These are phyloP conservation scores for Candida pini DNA, from an alignment of 805 yeast species.

Conservation along the genomic window DNA sequence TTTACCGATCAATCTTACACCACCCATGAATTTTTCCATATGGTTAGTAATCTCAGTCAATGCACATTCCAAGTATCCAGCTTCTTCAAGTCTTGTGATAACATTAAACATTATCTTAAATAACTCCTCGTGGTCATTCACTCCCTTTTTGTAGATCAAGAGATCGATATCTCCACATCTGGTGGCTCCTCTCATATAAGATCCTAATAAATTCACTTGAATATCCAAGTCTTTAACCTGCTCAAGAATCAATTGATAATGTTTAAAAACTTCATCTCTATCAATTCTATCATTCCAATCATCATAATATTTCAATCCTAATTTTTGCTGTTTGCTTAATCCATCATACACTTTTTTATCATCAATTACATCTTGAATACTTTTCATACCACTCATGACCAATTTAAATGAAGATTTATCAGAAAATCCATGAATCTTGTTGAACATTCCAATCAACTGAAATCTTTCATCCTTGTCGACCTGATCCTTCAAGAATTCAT, in stretches of 20 bases:
- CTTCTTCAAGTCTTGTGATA: slow-evolving; percentile 6
- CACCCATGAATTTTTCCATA: slow-evolving; percentile 31
- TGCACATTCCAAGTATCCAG: slow-evolving; percentile 19
- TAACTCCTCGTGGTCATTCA: slow-evolving; percentile 19
- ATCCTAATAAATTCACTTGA: slow-evolving; percentile 40
- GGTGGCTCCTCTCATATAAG: slow-evolving; percentile 43
- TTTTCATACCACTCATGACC: slow-evolving; percentile 30
- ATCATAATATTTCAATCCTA: slow-evolving; percentile 41
- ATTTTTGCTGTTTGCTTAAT: slow-evolving; percentile 23
- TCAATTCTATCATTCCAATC: slow-evolving; percentile 44
- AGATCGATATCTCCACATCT: slow-evolving; percentile 51
- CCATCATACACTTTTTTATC: slow-evolving; percentile 6
- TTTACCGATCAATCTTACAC: slow-evolving; percentile 20
- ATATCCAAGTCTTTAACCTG: slow-evolving; percentile 21
- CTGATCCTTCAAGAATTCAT: slow-evolving; percentile 8
- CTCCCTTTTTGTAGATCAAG: slow-evolving; percentile 34
- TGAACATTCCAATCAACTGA: slow-evolving; percentile 28
- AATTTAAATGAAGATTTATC: slow-evolving; percentile 34
- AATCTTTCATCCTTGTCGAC: slow-evolving; percentile 18
- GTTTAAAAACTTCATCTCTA: slow-evolving; percentile 38
- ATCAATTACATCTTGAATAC: slow-evolving; percentile 32
- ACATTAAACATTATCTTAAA: slow-evolving; percentile 11
- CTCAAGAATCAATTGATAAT: slow-evolving; percentile 29
- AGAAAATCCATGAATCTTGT: slow-evolving; percentile 47
- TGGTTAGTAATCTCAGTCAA: slow-evolving; percentile 11